These are phyloP conservation scores for Bipolaris bicolor DNA, from an alignment of 2,329 filamentous ascomycete species.

Conservation along the genomic window DNA sequence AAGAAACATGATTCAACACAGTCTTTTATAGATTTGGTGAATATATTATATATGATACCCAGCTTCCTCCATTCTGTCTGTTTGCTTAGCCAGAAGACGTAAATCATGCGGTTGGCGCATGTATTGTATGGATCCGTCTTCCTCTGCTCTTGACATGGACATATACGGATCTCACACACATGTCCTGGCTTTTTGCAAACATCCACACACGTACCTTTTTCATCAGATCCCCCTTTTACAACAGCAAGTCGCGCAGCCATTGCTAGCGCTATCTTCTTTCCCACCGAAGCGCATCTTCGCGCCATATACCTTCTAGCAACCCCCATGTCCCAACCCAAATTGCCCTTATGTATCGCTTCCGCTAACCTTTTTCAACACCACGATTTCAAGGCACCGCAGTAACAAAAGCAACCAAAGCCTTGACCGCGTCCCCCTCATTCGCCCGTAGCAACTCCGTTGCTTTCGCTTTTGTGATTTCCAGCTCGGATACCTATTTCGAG, in stretches of 20 bases:
- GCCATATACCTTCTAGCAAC: neutral
- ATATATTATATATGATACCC: neutral
- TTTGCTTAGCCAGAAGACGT: neutral
- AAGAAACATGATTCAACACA: neutral
- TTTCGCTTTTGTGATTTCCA: slow-evolving; percentile 73
- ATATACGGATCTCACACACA: neutral
- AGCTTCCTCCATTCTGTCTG: neutral
- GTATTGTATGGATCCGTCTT: neutral
- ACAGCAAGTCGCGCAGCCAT: neutral
- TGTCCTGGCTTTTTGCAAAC: too few species aligned
- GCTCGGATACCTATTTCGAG: slow-evolving; percentile 61
- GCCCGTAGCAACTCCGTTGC: slow-evolving; percentile 76
- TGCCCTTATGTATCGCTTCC: neutral
- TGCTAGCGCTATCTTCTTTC: neutral
- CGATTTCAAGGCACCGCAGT: slow-evolving; percentile 30
- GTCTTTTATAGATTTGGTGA: neutral
- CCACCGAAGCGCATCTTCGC: neutral
- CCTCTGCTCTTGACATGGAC: neutral
- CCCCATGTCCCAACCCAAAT: neutral
- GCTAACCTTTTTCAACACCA: neutral
- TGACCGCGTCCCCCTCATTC: slow-evolving; percentile 72
- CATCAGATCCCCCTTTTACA: too few species aligned
- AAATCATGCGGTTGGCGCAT: neutral
- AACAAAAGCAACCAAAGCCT: slow-evolving; percentile 69
- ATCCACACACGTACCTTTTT: too few species aligned